phyloP scores from a whole-genome alignment of 768 basidiomycete genomes.

The Phylloporus scabripes region DNA sequence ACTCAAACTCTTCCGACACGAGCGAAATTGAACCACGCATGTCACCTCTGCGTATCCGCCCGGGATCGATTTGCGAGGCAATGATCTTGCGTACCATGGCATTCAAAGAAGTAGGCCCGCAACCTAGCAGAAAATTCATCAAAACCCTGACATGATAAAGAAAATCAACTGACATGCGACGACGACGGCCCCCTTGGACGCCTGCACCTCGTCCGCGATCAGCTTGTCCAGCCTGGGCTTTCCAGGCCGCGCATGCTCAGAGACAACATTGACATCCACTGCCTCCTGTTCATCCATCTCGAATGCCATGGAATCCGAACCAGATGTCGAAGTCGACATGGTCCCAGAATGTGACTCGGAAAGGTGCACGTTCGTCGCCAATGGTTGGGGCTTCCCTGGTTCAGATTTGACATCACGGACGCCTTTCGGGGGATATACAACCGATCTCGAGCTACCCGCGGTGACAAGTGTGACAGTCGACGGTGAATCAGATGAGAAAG shows the following conservation, averaged over 20 bases:
- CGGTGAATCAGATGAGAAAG: not conserved
- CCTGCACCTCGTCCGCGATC: constrained; percentile 58
- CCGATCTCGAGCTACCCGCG: not conserved
- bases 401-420: constrained; percentile 6
- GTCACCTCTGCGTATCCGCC: constrained; percentile 48
- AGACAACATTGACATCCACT: constrained; percentile 50
- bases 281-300: constrained; percentile 55
- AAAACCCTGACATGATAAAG: not conserved
- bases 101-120: constrained; percentile 68
- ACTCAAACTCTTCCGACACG: constrained; percentile 65
- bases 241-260: constrained; percentile 61
- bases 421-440: not conserved
- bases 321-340: not conserved
- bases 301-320: constrained; percentile 23
- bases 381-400: constrained; percentile 1
- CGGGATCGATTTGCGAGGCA: constrained; percentile 53
- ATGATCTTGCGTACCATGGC: constrained; percentile 63
- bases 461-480: constrained; percentile 6
- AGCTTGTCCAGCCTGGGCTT: constrained; percentile 60
- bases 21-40: constrained; percentile 54
- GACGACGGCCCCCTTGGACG: constrained; percentile 48
- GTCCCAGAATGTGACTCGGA: not conserved
- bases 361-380: not conserved
- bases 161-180: constrained; percentile 58
- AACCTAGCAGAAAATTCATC: constrained; percentile 39